Evolutionary conservation across 1,284 basidiomycete genomes (phyloP), one percentile per base, ranked within the genome.

Genomic region (Gomphus bonarii): DNA sequence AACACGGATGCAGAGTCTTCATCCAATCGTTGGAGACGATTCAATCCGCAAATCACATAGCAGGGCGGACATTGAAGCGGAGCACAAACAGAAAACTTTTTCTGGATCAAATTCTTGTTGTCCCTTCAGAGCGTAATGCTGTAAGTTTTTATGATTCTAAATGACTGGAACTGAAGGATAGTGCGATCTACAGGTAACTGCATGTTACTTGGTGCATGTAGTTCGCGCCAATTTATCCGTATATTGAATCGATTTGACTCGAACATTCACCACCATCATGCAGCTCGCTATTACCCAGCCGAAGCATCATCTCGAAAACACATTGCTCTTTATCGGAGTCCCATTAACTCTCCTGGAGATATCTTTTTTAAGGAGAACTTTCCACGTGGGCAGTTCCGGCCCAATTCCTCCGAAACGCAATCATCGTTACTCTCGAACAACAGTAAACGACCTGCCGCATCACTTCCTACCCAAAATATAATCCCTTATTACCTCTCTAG

Each of bases 171-270:
- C 4, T 4, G n/a, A 18, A 18, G 18, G 40, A 42, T 42, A 42
- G 6, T 42, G 9, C 10, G 40, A 18, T 43, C n/a, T 43, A 16
- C 42, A 48, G 33, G 49, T 50, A 50, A 50, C 55, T 57, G 55
- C 55, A 57, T 57, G 55, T 57, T 38, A 57, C 55, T 51, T 43
- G 48, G 48, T 43, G 40, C 47, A 57, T 50, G 48, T 50, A 16
- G 16, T 40, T 25, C 55, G 48, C 55, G 55, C 9, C 46, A 50
- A 28, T 38, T 57, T 16, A 22, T 42, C 14, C 55, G 48, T 35
- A 16, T 51, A 14, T 30, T 43, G 20, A 31, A 10, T 53, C 40
- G 31, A 35, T 38, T 50, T 7, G 36, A 50, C 20, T 28, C 16
- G n/a, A 33, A 22, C 31, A 22, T 55, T 22, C 12, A 22, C 30